Evolutionary conservation across 192 early-diverging fungal genomes (phyloP).

Genomic region (Coemansia sp.): DNA sequence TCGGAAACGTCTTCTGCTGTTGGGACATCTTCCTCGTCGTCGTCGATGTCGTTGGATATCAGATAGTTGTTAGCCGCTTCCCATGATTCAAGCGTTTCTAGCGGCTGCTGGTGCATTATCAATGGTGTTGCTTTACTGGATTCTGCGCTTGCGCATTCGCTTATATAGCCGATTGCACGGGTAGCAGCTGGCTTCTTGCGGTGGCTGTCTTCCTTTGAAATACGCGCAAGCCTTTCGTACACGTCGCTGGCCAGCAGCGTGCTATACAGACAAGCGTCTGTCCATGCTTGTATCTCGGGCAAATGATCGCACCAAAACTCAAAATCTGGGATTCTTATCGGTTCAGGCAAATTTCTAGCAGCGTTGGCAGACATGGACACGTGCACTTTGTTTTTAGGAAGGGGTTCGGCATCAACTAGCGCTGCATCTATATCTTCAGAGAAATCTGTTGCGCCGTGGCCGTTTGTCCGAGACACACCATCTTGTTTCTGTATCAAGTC

Average conservation of each 20-base stretch:
- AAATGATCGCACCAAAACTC: constrained; percentile 19
- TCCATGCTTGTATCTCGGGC: constrained; percentile 17
- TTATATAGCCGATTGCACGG: too few species aligned
- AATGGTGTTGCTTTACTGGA: too few species aligned
- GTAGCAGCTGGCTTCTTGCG: too few species aligned
- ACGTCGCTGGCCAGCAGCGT: constrained; percentile 11
- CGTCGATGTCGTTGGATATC: not conserved
- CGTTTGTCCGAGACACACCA: too few species aligned
- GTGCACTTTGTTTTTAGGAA: too few species aligned
- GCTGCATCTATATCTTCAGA: too few species aligned
- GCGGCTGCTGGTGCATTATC: not conserved
- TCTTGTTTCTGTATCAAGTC: not conserved
- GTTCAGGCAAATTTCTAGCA: not conserved
- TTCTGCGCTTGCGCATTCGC: too few species aligned
- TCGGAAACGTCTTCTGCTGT: constrained; percentile 35
- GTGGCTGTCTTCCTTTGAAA: too few species aligned
- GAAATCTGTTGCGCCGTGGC: too few species aligned
- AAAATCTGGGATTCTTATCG: constrained; percentile 19
- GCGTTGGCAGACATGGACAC: too few species aligned
- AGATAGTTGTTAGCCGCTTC: constrained; percentile 18
- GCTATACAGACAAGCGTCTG: not conserved
- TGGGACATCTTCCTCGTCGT: constrained; percentile 30
- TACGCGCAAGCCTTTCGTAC: not conserved
- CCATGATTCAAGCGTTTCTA: constrained; percentile 17
- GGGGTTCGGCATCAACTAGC: too few species aligned